These are phyloP conservation scores for Aphelidium insulamus DNA, from an alignment of 371 early-diverging fungal species.

Conservation along the genomic window DNA sequence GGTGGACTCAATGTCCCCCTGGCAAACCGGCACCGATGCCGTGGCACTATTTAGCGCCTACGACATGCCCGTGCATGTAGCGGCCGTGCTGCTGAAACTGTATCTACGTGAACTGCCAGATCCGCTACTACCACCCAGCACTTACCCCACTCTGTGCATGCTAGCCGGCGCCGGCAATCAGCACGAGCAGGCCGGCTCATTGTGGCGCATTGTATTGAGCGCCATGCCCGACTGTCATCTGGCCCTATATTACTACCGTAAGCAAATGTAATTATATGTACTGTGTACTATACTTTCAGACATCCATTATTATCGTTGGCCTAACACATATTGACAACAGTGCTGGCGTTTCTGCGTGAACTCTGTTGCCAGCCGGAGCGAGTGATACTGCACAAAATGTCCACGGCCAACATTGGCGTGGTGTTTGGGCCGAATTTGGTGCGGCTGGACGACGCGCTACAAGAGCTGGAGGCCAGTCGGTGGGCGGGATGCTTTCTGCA, in stretches of 20 bases:
- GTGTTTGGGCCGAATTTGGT: constrained; percentile 75
- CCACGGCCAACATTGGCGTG: constrained; percentile 51
- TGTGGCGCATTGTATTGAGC: constrained; percentile 11
- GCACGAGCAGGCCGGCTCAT: neutral
- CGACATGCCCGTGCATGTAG: constrained; percentile 47
- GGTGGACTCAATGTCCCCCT: too few species aligned
- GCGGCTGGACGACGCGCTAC: constrained; percentile 29
- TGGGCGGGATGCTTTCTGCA: too few species aligned
- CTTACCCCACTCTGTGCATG: constrained; percentile 13
- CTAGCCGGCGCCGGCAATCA: constrained; percentile 11
- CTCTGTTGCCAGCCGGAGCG: constrained; percentile 33
- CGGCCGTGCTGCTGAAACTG: constrained; percentile 60
- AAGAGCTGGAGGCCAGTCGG: too few species aligned
- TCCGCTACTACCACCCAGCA: constrained; percentile 32
- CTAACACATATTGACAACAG: constrained; percentile 8
- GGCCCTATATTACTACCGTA: constrained; percentile 6
- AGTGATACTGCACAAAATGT: constrained; percentile 50
- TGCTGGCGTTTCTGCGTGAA: constrained; percentile 23
- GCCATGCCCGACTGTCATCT: constrained; percentile 8
- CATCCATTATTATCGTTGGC: too few species aligned
- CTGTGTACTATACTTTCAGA: constrained; percentile 10
- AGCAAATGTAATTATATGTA: constrained; percentile 11
- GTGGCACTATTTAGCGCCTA: too few species aligned
- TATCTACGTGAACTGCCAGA: constrained; percentile 62
- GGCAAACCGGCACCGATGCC: constrained; percentile 10